A percentile compares a stretch with the other conserved stretches of the same genome.
Evolutionary conservation across 140 eudicot genomes (phyloP).

Genomic region (Ambrosia hybrid): DNA sequence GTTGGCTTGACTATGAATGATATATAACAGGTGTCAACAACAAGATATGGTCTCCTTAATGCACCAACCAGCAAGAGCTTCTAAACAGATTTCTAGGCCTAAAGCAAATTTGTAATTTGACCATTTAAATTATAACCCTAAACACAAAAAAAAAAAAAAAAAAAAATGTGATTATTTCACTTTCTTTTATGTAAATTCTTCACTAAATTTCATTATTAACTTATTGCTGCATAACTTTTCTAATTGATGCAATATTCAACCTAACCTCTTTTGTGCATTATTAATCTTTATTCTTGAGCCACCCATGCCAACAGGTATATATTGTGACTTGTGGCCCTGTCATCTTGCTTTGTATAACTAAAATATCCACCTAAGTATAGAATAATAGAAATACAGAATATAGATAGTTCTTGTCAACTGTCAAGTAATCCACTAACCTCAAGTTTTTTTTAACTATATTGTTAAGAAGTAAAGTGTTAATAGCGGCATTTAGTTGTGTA

Average conservation of each 20-base stretch:
- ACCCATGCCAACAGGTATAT: slow-evolving; percentile 13
- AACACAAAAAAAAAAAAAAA: neutral
- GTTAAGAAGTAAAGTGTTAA: neutral
- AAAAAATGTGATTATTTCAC: neutral
- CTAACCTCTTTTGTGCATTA: neutral
- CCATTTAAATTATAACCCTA: neutral
- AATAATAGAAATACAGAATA: neutral
- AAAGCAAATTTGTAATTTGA: neutral
- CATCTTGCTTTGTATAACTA: slow-evolving; percentile 8
- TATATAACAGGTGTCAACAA: slow-evolving; percentile 5
- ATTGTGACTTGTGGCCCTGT: neutral
- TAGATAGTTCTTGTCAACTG: neutral
- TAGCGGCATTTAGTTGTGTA: neutral
- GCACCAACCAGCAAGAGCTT: neutral
- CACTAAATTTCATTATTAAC: neutral
- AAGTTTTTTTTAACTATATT: slow-evolving; percentile 12
- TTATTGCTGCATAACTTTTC: neutral
- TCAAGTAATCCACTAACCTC: slow-evolving; percentile 9
- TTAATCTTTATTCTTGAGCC: slow-evolving; percentile 9
- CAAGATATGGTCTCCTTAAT: slow-evolving; percentile 13
- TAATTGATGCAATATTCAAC: neutral
- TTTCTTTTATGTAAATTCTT: neutral
- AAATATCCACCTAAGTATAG: neutral
- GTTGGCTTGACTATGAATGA: neutral
- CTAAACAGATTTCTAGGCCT: neutral